Percentiles rank a stretch among this genome's conserved stretches.
Conservation (phyloP, 208 protist genomes). For the Leishmania martiniquensis region DNA sequence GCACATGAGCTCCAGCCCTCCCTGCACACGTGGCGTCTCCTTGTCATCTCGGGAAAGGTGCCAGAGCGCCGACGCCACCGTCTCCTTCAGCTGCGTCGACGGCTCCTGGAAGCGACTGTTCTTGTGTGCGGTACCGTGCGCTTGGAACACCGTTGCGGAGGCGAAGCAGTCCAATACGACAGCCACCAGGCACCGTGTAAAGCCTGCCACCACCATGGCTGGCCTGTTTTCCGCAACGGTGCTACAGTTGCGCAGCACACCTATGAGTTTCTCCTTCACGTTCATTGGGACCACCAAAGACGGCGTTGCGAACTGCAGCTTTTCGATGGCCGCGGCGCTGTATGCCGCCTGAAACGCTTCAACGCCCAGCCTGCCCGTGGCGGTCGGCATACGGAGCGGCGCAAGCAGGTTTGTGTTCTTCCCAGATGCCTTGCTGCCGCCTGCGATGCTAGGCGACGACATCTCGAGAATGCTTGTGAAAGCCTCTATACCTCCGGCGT, state of each 20-base stretch:
- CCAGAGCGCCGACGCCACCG: constrained; percentile 88
- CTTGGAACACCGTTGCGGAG: constrained; percentile 36
- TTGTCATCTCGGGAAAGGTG: constrained; percentile 92
- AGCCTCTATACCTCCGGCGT: constrained; percentile 74
- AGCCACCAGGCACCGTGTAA: constrained; percentile 69
- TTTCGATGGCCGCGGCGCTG: constrained; percentile 24
- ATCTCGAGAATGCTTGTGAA: constrained; percentile 66
- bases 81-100: constrained; percentile 85
- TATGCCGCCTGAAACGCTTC: constrained; percentile 31
- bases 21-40: constrained; percentile 66
- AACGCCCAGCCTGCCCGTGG: constrained; percentile 9
- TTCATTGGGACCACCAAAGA: constrained; percentile 53
- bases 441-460: constrained; percentile 57
- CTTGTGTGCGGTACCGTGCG: constrained; percentile 35
- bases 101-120: constrained; percentile 57
- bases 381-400: constrained; percentile 19
- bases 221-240: constrained; percentile 82
- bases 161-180: constrained; percentile 82
- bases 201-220: constrained; percentile 56
- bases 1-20: constrained; percentile 86
- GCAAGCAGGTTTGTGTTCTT: constrained; percentile 20
- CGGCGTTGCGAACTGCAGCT: constrained; percentile 39
- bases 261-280: constrained; percentile 85
- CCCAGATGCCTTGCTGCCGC: constrained; percentile 25
- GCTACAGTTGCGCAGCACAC: constrained; percentile 90